Base-by-base conservation (phyloP, 2,329 filamentous ascomycete genomes). In the Cercospora sesami region DNA sequence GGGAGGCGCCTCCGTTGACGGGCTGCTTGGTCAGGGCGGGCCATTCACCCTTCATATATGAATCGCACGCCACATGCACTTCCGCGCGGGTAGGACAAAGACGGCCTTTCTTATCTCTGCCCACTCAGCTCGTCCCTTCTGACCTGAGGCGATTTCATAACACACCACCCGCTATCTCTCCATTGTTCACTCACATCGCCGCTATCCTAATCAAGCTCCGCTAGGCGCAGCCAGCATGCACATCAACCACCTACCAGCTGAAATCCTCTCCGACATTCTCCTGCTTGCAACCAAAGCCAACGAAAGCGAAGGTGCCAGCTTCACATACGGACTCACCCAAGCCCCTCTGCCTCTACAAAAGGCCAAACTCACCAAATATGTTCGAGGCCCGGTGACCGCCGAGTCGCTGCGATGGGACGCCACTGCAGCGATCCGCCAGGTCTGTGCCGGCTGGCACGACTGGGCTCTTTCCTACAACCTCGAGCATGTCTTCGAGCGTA, bases 361-460 rank as follows among this genome's bases (percentile, higher is more conserved):
- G 71, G 60, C 75, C 39, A 78, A 79, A 48, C 78, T 85, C 62
- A 80, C 83, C 71, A 81, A 81, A 70, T 85, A 85, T 74, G 79
- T 86, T 67, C 80, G 83, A 68, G 85, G 84, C 10, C 82, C 83
- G 16, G 78, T 85, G 16, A 83, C 82, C 9, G 79, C 83, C 45
- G 83, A 86, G 74, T 79, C 83, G 62, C 78, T 85, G 60, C 81
- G 81, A 69, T 86, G 85, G 85, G 82, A 84, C 69, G 79, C 83
- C 36, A 83, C 82, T 26, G 76, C 79, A 33, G 77, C 81, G 16
- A 80, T 86, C 61, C 82, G 85, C 51, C 79, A 81, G 14, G 84
- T 85, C 30, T 85, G 82, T 77, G 79, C 78, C 65, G 73, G 75
- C 68, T 86, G 84, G 84, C 84, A 86, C 73, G 79, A 84, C 62